Conservation (phyloP, 305 asterid species). For the Fraxinus sp. region DNA sequence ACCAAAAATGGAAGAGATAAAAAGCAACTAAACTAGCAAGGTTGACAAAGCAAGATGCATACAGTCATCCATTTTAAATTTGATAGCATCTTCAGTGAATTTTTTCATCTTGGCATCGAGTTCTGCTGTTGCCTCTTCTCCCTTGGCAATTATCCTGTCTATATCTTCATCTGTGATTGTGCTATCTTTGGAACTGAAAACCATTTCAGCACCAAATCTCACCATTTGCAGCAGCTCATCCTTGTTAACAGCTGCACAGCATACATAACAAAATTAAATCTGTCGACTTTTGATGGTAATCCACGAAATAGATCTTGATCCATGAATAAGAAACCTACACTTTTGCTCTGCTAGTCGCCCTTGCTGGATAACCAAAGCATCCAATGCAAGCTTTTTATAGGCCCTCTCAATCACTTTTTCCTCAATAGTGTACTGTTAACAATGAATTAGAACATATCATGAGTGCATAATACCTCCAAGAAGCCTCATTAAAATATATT, state of each 20-base stretch:
- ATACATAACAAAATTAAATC: slow-evolving; percentile 12
- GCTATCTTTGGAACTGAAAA: slow-evolving; percentile 98
- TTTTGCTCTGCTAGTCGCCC: slow-evolving; percentile 96
- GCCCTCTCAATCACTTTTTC: slow-evolving; percentile 99
- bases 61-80: slow-evolving; percentile 97
- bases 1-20: slow-evolving; percentile 9
- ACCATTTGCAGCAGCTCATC: slow-evolving; percentile 99
- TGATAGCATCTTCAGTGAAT: slow-evolving; percentile 98
- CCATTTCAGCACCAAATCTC: slow-evolving; percentile 99
- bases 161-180: slow-evolving; percentile 99
- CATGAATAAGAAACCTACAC: slow-evolving; percentile 45
- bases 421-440: slow-evolving; percentile 82
- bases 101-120: slow-evolving; percentile 99
- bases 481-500: neutral
- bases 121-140: slow-evolving; percentile 98
- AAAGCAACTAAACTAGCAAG: slow-evolving; percentile 2
- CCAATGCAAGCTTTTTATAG: slow-evolving; percentile 99
- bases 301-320: neutral
- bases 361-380: slow-evolving; percentile 98
- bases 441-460: slow-evolving; percentile 24
- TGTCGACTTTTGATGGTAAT: neutral
- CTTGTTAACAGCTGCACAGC: slow-evolving; percentile 83
- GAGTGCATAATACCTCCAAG: slow-evolving; percentile 14
- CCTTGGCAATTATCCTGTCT: slow-evolving; percentile 96
- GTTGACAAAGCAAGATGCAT: slow-evolving; percentile 32